These are phyloP conservation scores for Coemansia sp. DNA, from an alignment of 192 early-diverging fungal genomes.

Conservation along the genomic window DNA sequence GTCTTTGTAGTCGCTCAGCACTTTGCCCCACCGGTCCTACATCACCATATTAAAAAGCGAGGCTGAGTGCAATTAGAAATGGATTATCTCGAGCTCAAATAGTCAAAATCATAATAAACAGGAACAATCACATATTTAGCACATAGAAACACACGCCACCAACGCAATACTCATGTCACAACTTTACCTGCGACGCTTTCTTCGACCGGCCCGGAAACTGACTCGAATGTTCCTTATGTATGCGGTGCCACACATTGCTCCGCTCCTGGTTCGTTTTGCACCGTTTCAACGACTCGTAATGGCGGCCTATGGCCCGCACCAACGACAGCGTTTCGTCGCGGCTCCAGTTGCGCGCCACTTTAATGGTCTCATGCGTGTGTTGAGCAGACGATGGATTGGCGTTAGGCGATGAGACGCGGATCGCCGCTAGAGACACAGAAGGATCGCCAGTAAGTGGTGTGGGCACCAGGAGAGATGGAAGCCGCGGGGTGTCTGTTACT, in stretches of 20 bases:
- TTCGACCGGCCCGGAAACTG: constrained; percentile 53
- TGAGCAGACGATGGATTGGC: constrained; percentile 7
- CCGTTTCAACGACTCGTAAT: constrained; percentile 47
- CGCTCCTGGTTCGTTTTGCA: constrained; percentile 58
- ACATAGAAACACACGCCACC: constrained; percentile 2
- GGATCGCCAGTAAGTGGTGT: constrained; percentile 13
- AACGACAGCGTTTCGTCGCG: constrained; percentile 52
- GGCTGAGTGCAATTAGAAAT: neutral
- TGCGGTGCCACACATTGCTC: constrained; percentile 53
- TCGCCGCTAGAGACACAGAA: constrained; percentile 18
- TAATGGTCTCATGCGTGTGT: constrained; percentile 22
- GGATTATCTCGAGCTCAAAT: neutral
- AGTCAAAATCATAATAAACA: neutral
- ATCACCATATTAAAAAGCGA: neutral
- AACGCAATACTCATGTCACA: neutral
- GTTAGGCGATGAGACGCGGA: constrained; percentile 11
- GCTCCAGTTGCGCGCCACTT: constrained; percentile 54
- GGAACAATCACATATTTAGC: too few relatives aligned
- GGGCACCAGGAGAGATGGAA: neutral
- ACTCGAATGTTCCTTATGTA: constrained; percentile 53
- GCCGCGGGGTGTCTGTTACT: constrained; percentile 1
- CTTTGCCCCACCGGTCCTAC: constrained; percentile 57
- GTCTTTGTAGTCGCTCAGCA: constrained; percentile 55
- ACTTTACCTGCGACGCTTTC: constrained; percentile 52
- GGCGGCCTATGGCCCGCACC: constrained; percentile 48